These are phyloP conservation scores for Cordyceps cateniannulata DNA, from an alignment of 2,329 filamentous ascomycete genomes.

Conservation along the genomic window DNA sequence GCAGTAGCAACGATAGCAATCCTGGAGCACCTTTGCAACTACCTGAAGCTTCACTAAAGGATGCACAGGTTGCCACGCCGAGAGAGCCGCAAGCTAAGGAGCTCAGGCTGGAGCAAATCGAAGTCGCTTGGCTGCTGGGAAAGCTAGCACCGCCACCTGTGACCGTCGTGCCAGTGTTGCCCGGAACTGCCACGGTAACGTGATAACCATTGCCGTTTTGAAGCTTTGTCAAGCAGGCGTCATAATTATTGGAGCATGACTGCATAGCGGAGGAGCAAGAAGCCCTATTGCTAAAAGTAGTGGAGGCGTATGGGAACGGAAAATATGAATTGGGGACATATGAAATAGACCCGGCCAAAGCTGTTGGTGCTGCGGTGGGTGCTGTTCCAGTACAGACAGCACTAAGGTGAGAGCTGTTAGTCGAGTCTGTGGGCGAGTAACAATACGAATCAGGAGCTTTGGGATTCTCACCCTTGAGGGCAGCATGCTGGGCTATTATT, in stretches of 20 bases:
- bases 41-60: conserved; percentile 16
- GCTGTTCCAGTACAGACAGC: conserved; percentile 51
- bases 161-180: conserved; percentile 47
- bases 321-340: conserved; percentile 54
- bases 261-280: conserved; percentile 46
- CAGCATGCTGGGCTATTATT: conserved; percentile 47
- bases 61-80: conserved; percentile 33
- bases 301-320: conserved; percentile 52
- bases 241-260: conserved; percentile 48
- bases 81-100: conserved; percentile 43
- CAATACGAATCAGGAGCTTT: background rate
- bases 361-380: conserved; percentile 33
- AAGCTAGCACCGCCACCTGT: conserved; percentile 36
- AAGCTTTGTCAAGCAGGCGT: conserved; percentile 45
- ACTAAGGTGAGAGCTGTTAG: conserved; percentile 27
- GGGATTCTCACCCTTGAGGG: conserved; percentile 35
- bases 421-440: background rate
- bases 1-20: background rate
- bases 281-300: conserved; percentile 42
- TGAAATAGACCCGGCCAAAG: conserved; percentile 35
- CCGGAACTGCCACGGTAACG: conserved; percentile 51
- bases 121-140: conserved; percentile 40
- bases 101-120: conserved; percentile 50
- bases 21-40: background rate
- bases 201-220: conserved; percentile 36